These are phyloP conservation scores for Wakefieldia striispora DNA, from an alignment of 768 basidiomycete genomes.

Conservation along the genomic window DNA sequence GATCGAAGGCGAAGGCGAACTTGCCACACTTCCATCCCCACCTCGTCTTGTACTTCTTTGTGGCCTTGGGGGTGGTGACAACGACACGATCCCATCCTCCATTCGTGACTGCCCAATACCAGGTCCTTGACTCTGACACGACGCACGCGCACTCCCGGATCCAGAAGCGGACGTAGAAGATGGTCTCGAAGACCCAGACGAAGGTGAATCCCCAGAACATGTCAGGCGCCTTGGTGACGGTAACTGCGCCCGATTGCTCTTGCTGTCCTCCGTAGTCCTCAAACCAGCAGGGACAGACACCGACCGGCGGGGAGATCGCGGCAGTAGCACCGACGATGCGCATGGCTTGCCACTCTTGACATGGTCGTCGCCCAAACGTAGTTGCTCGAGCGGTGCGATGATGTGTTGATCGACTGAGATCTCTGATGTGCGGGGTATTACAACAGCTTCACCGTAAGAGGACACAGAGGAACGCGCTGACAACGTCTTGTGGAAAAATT, in stretches of 20 bases:
- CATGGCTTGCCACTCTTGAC: not conserved
- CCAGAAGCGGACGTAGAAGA: slow-evolving; percentile 36
- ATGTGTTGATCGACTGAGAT: slow-evolving; percentile 43
- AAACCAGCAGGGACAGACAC: slow-evolving; percentile 17
- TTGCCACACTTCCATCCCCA: slow-evolving; percentile 1
- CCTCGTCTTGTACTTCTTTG: slow-evolving; percentile 14
- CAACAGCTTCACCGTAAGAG: slow-evolving; percentile 45
- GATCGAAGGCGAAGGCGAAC: slow-evolving; percentile 8
- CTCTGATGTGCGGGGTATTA: slow-evolving; percentile 38
- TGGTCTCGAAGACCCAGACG: slow-evolving; percentile 39
- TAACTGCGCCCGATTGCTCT: slow-evolving; percentile 4
- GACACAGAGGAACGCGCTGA: slow-evolving; percentile 56
- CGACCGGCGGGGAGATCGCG: slow-evolving; percentile 18
- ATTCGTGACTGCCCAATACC: slow-evolving; percentile 3
- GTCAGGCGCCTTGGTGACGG: slow-evolving; percentile 12
- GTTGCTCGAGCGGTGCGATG: slow-evolving; percentile 55
- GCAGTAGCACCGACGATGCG: not conserved
- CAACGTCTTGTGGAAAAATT: slow-evolving; percentile 48
- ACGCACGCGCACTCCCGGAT: slow-evolving; percentile 41
- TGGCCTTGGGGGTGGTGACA: slow-evolving; percentile 31
- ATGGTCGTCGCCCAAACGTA: slow-evolving; percentile 34
- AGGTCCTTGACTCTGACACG: slow-evolving; percentile 21
- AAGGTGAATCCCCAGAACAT: slow-evolving; percentile 21
- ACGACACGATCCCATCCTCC: slow-evolving; percentile 20
- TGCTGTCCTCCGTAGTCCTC: slow-evolving; percentile 4